phyloP scores from a whole-genome alignment of 352 stramenopile genomes.

The Globisporangium splendens region DNA sequence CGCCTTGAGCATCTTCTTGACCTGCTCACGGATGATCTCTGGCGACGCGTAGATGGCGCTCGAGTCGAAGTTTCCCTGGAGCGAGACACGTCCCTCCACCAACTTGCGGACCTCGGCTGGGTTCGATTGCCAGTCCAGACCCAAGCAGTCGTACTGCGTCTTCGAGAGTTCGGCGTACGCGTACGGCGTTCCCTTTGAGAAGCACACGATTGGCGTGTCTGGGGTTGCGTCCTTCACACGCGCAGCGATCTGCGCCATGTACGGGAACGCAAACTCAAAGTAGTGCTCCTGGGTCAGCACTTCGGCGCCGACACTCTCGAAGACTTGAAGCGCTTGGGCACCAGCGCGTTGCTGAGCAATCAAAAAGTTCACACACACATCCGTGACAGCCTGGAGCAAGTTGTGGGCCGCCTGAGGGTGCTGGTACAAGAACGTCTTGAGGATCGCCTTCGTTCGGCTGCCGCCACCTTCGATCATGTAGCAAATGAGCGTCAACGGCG shows the following conservation, averaged over 20 bases:
- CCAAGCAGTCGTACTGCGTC: slow-evolving; percentile 94
- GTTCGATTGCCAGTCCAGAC: slow-evolving; percentile 93
- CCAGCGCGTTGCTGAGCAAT: slow-evolving; percentile 91
- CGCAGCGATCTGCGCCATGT: slow-evolving; percentile 77
- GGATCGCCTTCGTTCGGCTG: slow-evolving; percentile 93
- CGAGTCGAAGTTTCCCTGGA: slow-evolving; percentile 94
- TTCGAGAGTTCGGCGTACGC: slow-evolving; percentile 65
- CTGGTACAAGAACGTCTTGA: slow-evolving; percentile 94
- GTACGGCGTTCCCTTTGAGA: slow-evolving; percentile 85
- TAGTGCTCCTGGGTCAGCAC: slow-evolving; percentile 94
- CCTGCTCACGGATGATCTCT: slow-evolving; percentile 81
- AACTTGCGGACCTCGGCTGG: slow-evolving; percentile 80
- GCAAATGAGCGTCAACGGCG: slow-evolving; percentile 95
- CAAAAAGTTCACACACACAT: slow-evolving; percentile 96
- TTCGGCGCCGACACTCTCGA: slow-evolving; percentile 95
- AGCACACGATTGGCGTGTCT: slow-evolving; percentile 73
- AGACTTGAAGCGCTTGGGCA: slow-evolving; percentile 95
- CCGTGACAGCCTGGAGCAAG: slow-evolving; percentile 92
- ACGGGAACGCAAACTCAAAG: slow-evolving; percentile 93
- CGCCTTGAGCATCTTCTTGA: slow-evolving; percentile 92
- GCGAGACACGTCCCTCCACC: slow-evolving; percentile 60
- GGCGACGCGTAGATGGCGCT: slow-evolving; percentile 83
- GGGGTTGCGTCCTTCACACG: slow-evolving; percentile 70
- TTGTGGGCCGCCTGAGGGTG: slow-evolving; percentile 89
- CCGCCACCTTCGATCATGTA: slow-evolving; percentile 98